Conservation (phyloP, 768 basidiomycete species). For the Rhodocollybia butyracea region DNA sequence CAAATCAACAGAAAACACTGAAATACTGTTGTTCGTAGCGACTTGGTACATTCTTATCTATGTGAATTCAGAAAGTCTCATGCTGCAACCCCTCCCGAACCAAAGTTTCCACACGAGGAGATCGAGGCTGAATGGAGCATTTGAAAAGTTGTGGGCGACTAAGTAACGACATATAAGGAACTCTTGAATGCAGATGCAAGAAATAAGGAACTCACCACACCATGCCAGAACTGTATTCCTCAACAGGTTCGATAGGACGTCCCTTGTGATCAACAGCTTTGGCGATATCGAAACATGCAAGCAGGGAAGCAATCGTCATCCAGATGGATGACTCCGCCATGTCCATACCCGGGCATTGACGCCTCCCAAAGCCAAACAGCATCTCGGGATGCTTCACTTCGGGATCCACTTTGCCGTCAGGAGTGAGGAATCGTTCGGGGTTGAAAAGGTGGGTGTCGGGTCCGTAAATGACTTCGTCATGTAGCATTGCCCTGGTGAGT, state of each 20-base stretch:
- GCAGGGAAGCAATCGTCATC: background rate
- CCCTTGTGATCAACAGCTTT: background rate
- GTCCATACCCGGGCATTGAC: background rate
- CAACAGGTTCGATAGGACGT: background rate
- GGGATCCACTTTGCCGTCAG: slow-evolving; percentile 3
- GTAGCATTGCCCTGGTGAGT: slow-evolving; percentile 6
- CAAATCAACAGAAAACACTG: no score
- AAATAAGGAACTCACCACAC: background rate
- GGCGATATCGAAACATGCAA: background rate
- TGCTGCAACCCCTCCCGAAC: no score
- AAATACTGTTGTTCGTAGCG: no score
- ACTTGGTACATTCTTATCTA: no score
- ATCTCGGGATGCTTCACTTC: background rate
- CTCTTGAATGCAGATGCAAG: background rate
- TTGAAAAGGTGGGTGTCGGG: slow-evolving; percentile 20
- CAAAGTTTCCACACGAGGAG: no score
- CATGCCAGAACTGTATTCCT: background rate
- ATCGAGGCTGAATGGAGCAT: background rate
- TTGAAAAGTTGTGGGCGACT: background rate
- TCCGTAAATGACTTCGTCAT: slow-evolving; percentile 12
- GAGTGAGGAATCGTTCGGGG: slow-evolving; percentile 24
- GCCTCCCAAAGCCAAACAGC: background rate
- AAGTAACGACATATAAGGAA: background rate
- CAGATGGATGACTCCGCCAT: background rate
- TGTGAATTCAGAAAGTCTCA: no score